A percentile compares a stretch with the other conserved stretches of the same genome.
Conservation (phyloP, 169 alveolate species). For the Cryptosporidium felis region DNA sequence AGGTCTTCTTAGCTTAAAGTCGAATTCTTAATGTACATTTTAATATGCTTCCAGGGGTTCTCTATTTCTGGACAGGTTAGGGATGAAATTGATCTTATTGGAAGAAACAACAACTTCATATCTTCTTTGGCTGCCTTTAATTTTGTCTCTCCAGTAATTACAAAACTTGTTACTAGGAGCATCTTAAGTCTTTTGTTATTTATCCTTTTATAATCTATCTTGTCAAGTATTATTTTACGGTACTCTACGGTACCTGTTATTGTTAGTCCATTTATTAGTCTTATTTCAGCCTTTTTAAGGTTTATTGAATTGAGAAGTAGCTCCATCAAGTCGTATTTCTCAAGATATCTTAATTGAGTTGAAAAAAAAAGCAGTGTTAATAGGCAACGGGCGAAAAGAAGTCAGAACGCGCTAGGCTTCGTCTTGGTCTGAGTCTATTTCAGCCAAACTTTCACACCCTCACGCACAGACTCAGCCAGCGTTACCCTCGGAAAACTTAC, state of each 20-base stretch:
- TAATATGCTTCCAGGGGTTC: constrained; percentile 30
- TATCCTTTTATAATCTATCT: constrained; percentile 5
- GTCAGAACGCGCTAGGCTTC: too few species aligned
- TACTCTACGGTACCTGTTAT: constrained; percentile 42
- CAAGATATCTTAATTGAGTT: not conserved
- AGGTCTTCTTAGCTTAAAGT: not conserved
- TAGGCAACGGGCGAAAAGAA: too few species aligned
- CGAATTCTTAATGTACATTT: not conserved
- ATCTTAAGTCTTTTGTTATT: constrained; percentile 26
- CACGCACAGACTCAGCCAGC: too few species aligned
- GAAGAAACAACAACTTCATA: constrained; percentile 8
- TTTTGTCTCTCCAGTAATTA: not conserved
- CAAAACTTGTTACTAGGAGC: constrained; percentile 16
- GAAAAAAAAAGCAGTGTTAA: too few species aligned
- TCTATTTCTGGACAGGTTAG: constrained; percentile 61
- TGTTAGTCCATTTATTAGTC: constrained; percentile 36
- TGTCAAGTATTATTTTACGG: constrained; percentile 2
- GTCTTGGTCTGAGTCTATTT: too few species aligned
- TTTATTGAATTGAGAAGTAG: constrained; percentile 24
- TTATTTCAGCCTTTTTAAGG: not conserved
- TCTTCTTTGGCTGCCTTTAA: not conserved
- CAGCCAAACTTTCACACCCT: too few species aligned
- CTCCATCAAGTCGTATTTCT: constrained; percentile 20
- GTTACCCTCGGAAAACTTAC: too few species aligned
- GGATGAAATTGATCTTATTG: constrained; percentile 42